A percentile compares a stretch with the other conserved stretches of the same genome.
Evolutionary conservation across 306 rosid genomes (phyloP).

Genomic region (Hylodesmum podocarpum): DNA sequence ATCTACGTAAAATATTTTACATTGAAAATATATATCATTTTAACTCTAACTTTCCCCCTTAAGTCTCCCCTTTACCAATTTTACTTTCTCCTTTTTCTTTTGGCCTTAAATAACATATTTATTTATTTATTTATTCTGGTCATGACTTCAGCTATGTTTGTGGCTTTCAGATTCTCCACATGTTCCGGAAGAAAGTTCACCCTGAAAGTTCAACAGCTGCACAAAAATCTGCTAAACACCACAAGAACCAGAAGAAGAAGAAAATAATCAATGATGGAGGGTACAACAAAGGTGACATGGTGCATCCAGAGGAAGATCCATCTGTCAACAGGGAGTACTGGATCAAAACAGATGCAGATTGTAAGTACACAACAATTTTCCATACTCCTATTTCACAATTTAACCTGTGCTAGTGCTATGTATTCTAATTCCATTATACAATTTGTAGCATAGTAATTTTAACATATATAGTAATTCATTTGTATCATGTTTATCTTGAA

Average conservation of each 20-base stretch:
- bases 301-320: slow-evolving; percentile 62
- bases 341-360: slow-evolving; percentile 97
- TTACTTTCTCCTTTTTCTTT: neutral
- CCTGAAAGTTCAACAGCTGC: slow-evolving; percentile 62
- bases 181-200: slow-evolving; percentile 82
- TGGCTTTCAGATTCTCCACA: slow-evolving; percentile 73
- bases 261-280: slow-evolving; percentile 46
- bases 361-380: slow-evolving; percentile 52
- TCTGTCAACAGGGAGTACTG: slow-evolving; percentile 72
- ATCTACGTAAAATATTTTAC: no score
- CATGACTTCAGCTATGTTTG: slow-evolving; percentile 18
- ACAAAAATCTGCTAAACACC: slow-evolving; percentile 43
- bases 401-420: neutral
- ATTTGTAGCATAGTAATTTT: neutral
- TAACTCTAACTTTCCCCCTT: neutral
- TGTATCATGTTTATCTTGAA: neutral
- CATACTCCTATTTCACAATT: neutral
- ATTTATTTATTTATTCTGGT: slow-evolving; percentile 5
- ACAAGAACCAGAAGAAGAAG: slow-evolving; percentile 59
- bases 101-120: neutral
- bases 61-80: neutral
- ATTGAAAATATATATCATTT: no score
- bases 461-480: neutral
- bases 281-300: slow-evolving; percentile 43
- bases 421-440: neutral